Evolutionary conservation across 1,139 yeast species (phyloP).

Genomic region (Pichia sp.): DNA sequence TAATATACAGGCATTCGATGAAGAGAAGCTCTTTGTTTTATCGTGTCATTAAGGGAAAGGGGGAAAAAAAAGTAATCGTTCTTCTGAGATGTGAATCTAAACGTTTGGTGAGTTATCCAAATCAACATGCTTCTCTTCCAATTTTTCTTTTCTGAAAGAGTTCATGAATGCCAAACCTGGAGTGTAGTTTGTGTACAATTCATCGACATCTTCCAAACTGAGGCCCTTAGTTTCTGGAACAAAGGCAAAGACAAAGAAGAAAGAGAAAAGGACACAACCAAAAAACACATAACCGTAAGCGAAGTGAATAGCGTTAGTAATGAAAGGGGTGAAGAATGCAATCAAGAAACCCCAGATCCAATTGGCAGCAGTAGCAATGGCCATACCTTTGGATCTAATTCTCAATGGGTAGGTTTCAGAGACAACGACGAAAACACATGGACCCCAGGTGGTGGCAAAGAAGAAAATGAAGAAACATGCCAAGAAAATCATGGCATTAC

Average conservation of each 20-base stretch:
- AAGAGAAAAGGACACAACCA: slow-evolving; percentile 59
- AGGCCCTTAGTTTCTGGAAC: slow-evolving; percentile 75
- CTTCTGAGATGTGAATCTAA: neutral
- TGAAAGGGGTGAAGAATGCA: slow-evolving; percentile 71
- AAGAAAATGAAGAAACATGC: slow-evolving; percentile 76
- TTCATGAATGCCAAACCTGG: slow-evolving; percentile 31
- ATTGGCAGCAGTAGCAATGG: slow-evolving; percentile 69
- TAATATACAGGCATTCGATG: neutral
- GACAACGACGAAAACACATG: slow-evolving; percentile 71
- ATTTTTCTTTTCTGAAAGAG: slow-evolving; percentile 9
- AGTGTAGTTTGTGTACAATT: slow-evolving; percentile 44
- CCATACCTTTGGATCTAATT: slow-evolving; percentile 76
- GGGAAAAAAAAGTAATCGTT: neutral
- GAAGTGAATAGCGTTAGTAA: slow-evolving; percentile 50
- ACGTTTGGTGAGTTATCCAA: neutral
- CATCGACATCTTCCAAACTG: slow-evolving; percentile 70
- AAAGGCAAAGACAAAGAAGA: slow-evolving; percentile 59
- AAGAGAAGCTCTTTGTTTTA: neutral
- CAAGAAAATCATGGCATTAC: slow-evolving; percentile 73
- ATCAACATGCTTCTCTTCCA: slow-evolving; percentile 7
- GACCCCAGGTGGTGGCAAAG: slow-evolving; percentile 88
- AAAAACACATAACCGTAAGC: slow-evolving; percentile 74
- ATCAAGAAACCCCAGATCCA: slow-evolving; percentile 79
- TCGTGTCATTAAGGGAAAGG: neutral
- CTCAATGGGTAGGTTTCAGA: slow-evolving; percentile 79